Base-by-base conservation (phyloP, 192 early-diverging fungal species). In the Lunasporangiospora selenospora region DNA sequence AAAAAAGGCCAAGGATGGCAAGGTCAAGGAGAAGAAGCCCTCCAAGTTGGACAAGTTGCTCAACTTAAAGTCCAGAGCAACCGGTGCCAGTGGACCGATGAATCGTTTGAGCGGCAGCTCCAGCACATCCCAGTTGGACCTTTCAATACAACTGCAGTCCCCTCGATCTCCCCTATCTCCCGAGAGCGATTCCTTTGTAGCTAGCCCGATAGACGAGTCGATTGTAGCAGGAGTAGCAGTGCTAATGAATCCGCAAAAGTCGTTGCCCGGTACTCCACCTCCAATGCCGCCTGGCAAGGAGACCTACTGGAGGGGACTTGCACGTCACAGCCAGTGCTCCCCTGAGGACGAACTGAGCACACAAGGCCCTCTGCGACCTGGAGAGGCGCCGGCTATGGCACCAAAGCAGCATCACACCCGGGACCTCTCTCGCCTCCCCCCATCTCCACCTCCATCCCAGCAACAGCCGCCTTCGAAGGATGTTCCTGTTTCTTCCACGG, bases 281-380 rank as follows among this genome's bases (percentile, higher is more conserved):
- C n/a, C n/a, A n/a, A n/a, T n/a, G 10, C 52, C 61, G 8, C 69
- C 69, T 11, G 53, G 61, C 43, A 73, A 73, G 29, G 69, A 73
- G 31, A 73, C 60, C 2, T 63, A 47, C 30, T 58, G 45, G 61
- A 62, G 50, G 53, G 61, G 60, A 19, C 46, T 56, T 16, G 45
- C 8, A 27, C 59, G 61, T 15, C 54, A 57, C 9, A 39, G 18
- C 10, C 30, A 63, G 12, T 58, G 41, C 15, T 53, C 61, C 4
- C 60, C 58, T 6, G 61, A 63, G 29, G 69, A 73, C 31, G 34
- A 48, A 30, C 27, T 48, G 58, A 48, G 32, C 24, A 27, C 18
- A 34, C 34, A 50, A 18, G 37, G 38, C 4, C 30, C 1, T 46
- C 37, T 36, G 24, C 9, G 40, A n/a, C 36, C 37, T 38, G 30